A percentile compares a stretch with the other conserved stretches of the same genome.
Conservation (phyloP, 2,329 filamentous ascomycete genomes). For the Hyphodiscus sp. region DNA sequence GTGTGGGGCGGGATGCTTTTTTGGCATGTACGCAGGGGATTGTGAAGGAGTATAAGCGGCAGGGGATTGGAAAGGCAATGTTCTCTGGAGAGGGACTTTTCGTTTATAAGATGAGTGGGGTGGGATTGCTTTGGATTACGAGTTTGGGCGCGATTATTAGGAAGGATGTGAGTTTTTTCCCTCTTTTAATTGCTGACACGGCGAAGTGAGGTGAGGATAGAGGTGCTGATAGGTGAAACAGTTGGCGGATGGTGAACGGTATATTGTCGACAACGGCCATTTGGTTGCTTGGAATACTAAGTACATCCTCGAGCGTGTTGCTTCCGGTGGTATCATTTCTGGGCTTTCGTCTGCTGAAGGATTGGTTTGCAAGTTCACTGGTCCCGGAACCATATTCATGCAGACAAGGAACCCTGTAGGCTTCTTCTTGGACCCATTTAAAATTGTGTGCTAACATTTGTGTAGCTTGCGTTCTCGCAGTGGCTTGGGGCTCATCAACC, state of each 20-base stretch:
- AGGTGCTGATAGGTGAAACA: slow-evolving; percentile 14
- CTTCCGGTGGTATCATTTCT: slow-evolving; percentile 91
- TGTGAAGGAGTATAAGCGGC: slow-evolving; percentile 78
- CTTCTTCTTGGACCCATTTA: slow-evolving; percentile 12
- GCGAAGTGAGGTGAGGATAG: neutral
- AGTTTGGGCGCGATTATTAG: slow-evolving; percentile 93
- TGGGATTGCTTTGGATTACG: slow-evolving; percentile 79
- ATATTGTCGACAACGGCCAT: slow-evolving; percentile 89
- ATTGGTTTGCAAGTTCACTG: slow-evolving; percentile 88
- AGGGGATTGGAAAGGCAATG: slow-evolving; percentile 81
- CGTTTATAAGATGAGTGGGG: slow-evolving; percentile 78
- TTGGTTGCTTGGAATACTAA: slow-evolving; percentile 96
- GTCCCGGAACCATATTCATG: slow-evolving; percentile 83
- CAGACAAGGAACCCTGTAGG: slow-evolving; percentile 81
- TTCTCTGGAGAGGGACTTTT: slow-evolving; percentile 92
- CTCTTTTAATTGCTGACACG: neutral
- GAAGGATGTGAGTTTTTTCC: slow-evolving; percentile 66
- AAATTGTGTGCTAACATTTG: neutral
- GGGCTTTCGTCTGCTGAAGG: slow-evolving; percentile 76
- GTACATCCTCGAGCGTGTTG: slow-evolving; percentile 83
- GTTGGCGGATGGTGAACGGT: slow-evolving; percentile 68
- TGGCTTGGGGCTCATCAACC: neutral
- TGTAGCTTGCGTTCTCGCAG: neutral
- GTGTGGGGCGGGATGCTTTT: slow-evolving; percentile 79
- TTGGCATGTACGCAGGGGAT: slow-evolving; percentile 83